Conservation (phyloP, 2,329 filamentous ascomycete species). For the Diaporthe batatas region DNA sequence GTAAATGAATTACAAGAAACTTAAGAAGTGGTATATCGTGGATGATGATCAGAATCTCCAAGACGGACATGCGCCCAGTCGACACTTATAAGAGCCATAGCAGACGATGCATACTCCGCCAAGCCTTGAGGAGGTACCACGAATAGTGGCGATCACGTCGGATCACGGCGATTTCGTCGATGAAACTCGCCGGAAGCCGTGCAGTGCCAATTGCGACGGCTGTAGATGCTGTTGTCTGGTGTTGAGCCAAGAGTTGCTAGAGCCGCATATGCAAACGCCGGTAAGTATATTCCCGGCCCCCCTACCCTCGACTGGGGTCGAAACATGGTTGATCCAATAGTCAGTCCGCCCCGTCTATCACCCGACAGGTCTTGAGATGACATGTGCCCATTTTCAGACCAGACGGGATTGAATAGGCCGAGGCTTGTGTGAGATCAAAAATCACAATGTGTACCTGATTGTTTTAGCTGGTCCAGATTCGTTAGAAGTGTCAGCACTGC, state of each 20-base stretch:
- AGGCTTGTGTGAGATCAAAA: background rate
- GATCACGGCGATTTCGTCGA: constrained; percentile 27
- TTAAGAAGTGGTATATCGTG: background rate
- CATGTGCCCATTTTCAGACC: background rate
- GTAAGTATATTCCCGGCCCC: constrained; percentile 12
- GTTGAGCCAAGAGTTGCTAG: constrained; percentile 25
- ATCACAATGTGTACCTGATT: background rate
- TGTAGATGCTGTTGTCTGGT: constrained; percentile 4
- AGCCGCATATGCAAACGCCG: constrained; percentile 7
- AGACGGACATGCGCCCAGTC: background rate
- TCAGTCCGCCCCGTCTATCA: background rate
- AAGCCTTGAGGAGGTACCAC: background rate
- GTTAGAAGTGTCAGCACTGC: background rate
- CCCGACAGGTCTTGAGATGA: background rate
- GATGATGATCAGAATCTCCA: background rate
- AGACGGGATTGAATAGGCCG: background rate
- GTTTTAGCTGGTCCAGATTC: too few species aligned
- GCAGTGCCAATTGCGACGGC: background rate
- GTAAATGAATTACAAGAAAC: background rate
- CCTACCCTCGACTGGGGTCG: background rate
- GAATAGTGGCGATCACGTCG: background rate
- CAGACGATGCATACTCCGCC: background rate
- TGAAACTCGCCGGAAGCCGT: constrained; percentile 23
- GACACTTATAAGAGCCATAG: constrained; percentile 26
- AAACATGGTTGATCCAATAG: background rate